A percentile compares a stretch with the other conserved stretches of the same genome.
Conservation (phyloP, 1,284 basidiomycete species). For the Psilocybe mexicana region DNA sequence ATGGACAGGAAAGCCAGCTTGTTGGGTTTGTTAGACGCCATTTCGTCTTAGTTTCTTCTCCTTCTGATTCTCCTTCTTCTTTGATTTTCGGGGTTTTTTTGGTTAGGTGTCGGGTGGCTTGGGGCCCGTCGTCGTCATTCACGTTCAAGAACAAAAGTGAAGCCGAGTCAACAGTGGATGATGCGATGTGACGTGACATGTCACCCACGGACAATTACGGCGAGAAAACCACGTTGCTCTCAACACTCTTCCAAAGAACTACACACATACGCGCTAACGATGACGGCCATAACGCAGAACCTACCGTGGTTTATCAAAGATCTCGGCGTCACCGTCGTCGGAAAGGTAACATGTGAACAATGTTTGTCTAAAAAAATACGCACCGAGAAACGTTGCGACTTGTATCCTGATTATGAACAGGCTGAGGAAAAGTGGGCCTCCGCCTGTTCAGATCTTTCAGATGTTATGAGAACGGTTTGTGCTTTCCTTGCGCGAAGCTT, state of each 20-base stretch:
- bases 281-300: slow-evolving; percentile 72
- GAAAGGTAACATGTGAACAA: slow-evolving; percentile 43
- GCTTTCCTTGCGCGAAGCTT: no score
- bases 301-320: slow-evolving; percentile 83
- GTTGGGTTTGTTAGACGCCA: slow-evolving; percentile 59
- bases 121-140: neutral
- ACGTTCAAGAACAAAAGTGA: neutral
- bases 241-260: no score
- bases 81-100: neutral
- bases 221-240: neutral
- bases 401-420: no score
- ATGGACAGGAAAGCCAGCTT: slow-evolving; percentile 82
- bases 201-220: neutral
- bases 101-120: neutral
- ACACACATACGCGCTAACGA: slow-evolving; percentile 26
- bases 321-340: slow-evolving; percentile 80
- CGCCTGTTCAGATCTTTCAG: no score
- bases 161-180: no score
- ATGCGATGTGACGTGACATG: neutral
- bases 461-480: no score
- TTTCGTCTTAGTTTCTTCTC: neutral
- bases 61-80: slow-evolving; percentile 11
- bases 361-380: no score
- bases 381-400: no score
- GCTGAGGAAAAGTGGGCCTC: no score